Conservation (phyloP, 1,284 basidiomycete species). For the Boletus mariae region DNA sequence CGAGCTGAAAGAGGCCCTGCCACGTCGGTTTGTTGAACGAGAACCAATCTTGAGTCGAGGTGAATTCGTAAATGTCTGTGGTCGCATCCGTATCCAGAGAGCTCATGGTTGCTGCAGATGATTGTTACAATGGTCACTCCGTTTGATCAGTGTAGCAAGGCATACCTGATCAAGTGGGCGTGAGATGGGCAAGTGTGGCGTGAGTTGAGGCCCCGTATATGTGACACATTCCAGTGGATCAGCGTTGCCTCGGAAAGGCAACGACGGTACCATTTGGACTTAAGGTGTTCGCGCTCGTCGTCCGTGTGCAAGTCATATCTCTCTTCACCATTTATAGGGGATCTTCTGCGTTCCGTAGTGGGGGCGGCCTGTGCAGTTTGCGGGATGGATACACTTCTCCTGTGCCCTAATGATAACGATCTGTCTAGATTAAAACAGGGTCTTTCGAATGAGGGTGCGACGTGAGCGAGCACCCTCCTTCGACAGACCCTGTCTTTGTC, state of each 20-base stretch:
- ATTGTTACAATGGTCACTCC: neutral
- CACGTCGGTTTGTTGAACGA: conserved; percentile 43
- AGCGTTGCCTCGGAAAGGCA: conserved; percentile 1
- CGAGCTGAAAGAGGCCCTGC: conserved; percentile 38
- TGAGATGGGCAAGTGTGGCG: neutral
- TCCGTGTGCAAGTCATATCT: neutral
- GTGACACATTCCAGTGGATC: conserved; percentile 12
- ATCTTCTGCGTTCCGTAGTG: conserved; percentile 2
- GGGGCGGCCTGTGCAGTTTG: neutral
- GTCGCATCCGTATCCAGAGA: conserved; percentile 3
- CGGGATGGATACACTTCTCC: neutral
- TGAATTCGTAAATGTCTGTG: conserved; percentile 37
- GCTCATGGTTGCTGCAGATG: conserved; percentile 14
- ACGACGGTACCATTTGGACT: conserved; percentile 7
- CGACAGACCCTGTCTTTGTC: neutral
- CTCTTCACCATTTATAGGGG: conserved; percentile 6
- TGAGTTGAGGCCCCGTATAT: conserved; percentile 15
- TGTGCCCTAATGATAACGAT: neutral
- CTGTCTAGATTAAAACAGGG: neutral
- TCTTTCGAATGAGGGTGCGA: neutral
- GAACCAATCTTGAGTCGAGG: conserved; percentile 56
- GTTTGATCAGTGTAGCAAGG: neutral
- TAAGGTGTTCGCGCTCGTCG: conserved; percentile 1
- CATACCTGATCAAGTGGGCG: conserved; percentile 3
- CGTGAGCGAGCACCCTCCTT: neutral